Evolutionary conservation across 148 eudicot genomes (phyloP), one percentile per base, ranked within the genome.

Genomic region (Dysphania ambrosioides): DNA sequence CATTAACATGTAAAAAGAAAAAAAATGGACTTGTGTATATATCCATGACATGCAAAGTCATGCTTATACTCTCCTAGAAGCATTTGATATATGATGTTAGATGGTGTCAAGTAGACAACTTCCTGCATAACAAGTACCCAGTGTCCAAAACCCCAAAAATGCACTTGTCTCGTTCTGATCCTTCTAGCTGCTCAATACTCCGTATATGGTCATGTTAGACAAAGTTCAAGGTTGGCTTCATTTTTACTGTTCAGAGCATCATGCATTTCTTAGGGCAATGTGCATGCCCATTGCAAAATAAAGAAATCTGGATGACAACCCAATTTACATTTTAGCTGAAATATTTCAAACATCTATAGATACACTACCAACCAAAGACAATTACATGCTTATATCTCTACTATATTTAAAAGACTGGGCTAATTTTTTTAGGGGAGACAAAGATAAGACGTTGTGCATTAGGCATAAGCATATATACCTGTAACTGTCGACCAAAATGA

Each of bases 401-500:
- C 18, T 21, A 18, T 6, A 32, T 70, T 42, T 31, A 31, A 13
- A 47, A 56, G 61, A 15, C 31, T 42, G 44, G 44, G 23, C 62
- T 70, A 23, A n/a, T 55, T 19, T 21, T 34, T 31, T 32, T 21
- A 15, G 34, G 51, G 24, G 1, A 57, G 36, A 70, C 23, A 38
- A 40, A n/a, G 21, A 10, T 44, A 40, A 5, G 5, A 34, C 55
- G 32, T 24, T 9, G 19, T 31, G 29, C 40, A 59, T 56, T 12
- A 42, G 15, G 47, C 8, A 34, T 51, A 34, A 36, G 75, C 58
- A 68, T 4, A 71, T 6, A 26, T 85, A 94, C 98, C 91, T 90
- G 96, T 74, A 95, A 82, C 51, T 86, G 93, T 78, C 51, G 84
- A 56, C 99, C 99, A 79, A 95, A 95, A 82, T 90, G 93, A 63